phyloP scores from a whole-genome alignment of 306 rosid genomes.

The Arachis stenosperma region DNA sequence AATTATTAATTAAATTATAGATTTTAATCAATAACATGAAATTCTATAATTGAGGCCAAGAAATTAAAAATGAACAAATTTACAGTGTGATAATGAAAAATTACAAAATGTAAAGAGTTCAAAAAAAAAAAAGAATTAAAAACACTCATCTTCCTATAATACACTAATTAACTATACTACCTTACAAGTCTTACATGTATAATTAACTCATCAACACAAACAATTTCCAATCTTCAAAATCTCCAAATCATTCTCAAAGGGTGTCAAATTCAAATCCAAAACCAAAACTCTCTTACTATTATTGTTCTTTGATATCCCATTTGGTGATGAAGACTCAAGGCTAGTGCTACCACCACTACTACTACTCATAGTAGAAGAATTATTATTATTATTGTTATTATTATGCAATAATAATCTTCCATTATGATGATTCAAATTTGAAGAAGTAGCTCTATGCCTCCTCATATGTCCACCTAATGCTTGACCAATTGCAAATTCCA shows the following conservation, averaged over 20 bases:
- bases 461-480: constrained; percentile 99
- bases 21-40: neutral
- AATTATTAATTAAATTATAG: no score
- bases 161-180: constrained; percentile 13
- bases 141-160: constrained; percentile 20
- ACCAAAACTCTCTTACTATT: constrained; percentile 53
- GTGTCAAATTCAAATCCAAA: constrained; percentile 91
- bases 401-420: neutral
- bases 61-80: constrained; percentile 35
- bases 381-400: neutral
- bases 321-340: constrained; percentile 35
- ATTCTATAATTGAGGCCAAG: constrained; percentile 15
- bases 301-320: constrained; percentile 29
- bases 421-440: constrained; percentile 28
- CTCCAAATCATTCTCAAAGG: constrained; percentile 81
- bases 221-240: constrained; percentile 66
- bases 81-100: constrained; percentile 17
- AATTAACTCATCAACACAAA: constrained; percentile 40
- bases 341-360: constrained; percentile 24
- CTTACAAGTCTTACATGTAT: neutral
- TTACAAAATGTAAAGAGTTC: neutral
- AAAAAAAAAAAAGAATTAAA: neutral
- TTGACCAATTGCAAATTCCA: constrained; percentile 90
- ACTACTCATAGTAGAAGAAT: constrained; percentile 18
- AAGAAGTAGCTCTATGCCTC: constrained; percentile 63